Conservation (phyloP, 2,329 filamentous ascomycete species). For the Curvularia verruculosa region DNA sequence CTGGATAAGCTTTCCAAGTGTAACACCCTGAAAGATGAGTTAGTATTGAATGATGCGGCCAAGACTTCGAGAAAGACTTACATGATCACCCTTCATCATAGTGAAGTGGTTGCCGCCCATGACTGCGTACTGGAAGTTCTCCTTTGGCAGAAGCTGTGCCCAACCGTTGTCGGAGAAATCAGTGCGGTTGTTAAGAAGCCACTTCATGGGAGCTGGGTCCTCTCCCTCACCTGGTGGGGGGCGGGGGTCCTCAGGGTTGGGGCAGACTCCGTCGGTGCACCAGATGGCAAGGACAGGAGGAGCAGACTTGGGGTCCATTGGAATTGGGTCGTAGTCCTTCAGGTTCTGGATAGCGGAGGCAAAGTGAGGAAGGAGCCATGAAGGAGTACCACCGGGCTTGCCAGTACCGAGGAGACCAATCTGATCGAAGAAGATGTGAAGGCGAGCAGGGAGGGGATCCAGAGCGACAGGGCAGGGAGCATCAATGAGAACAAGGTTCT, state of each 20-base stretch:
- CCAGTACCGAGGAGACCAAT: conserved; percentile 73
- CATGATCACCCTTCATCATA: conserved; percentile 71
- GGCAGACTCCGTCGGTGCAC: conserved; percentile 76
- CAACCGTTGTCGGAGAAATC: conserved; percentile 74
- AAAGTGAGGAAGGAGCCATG: conserved; percentile 79
- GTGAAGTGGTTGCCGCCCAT: conserved; percentile 77
- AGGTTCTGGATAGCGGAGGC: conserved; percentile 70
- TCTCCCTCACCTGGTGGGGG: conserved; percentile 66
- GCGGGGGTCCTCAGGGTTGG: conserved; percentile 67
- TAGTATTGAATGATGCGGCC: conserved; percentile 22
- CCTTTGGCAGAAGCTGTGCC: conserved; percentile 67
- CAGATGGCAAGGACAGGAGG: conserved; percentile 71
- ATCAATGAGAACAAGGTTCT: conserved; percentile 60
- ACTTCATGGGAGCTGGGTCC: conserved; percentile 62
- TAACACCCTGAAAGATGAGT: conserved; percentile 42
- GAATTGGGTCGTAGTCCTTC: conserved; percentile 70
- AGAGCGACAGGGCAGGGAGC: conserved; percentile 60
- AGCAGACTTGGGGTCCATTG: conserved; percentile 64
- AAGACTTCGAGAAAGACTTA: conserved; percentile 39
- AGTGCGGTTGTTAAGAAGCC: conserved; percentile 74
- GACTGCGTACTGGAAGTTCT: conserved; percentile 68
- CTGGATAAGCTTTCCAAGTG: conserved; percentile 53
- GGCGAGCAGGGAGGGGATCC: conserved; percentile 58
- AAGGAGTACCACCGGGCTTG: conserved; percentile 64
- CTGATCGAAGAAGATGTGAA: conserved; percentile 74